Conservation (phyloP, 2,329 filamentous ascomycete genomes). For the Neurospora sp. region DNA sequence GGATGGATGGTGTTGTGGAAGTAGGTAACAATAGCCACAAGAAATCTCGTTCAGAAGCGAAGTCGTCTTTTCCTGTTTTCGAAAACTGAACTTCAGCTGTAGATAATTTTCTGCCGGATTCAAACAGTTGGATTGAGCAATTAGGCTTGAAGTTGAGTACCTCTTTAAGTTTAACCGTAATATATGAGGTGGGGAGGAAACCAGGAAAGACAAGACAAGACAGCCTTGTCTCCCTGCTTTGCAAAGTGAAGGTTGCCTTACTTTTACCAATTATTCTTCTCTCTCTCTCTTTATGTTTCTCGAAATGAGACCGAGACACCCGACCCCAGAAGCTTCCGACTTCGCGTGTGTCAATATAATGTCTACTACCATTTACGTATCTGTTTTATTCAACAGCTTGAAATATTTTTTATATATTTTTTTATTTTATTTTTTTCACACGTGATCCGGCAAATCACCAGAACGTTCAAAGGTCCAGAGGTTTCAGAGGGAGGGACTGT, state of each 20-base stretch:
- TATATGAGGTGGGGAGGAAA: background rate
- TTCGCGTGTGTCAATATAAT: background rate
- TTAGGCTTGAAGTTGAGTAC: background rate
- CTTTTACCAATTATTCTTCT: background rate
- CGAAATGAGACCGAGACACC: background rate
- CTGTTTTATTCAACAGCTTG: background rate
- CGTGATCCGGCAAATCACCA: background rate
- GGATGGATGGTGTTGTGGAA: background rate
- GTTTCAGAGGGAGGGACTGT: background rate
- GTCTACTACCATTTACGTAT: background rate
- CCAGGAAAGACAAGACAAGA: background rate
- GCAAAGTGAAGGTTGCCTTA: background rate
- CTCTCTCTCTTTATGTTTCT: background rate
- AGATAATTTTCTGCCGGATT: background rate
- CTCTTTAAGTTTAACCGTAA: background rate
- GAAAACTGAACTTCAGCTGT: background rate
- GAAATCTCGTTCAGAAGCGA: background rate
- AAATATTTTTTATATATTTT: too few species aligned
- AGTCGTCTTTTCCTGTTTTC: background rate
- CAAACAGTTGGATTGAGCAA: background rate
- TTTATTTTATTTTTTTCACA: background rate
- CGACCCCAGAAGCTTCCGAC: background rate
- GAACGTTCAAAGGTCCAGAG: background rate
- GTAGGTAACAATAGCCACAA: background rate
- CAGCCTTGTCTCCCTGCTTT: background rate